Percentiles rank a stretch among this genome's conserved stretches.
Conservation (phyloP, 345 rosid species). For the Eucalyptus marginata region DNA sequence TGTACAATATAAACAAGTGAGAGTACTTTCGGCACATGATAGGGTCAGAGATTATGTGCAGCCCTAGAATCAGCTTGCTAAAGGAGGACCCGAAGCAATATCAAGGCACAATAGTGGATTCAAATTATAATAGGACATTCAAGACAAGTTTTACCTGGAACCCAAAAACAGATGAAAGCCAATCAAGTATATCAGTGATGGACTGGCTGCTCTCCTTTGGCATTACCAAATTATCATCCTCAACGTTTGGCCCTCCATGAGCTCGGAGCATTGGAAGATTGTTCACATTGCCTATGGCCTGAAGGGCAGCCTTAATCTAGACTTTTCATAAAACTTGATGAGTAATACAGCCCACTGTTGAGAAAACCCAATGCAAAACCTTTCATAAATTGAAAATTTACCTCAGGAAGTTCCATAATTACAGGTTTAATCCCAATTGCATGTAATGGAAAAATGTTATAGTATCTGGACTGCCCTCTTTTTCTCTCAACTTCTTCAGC, state of each 20-base stretch:
- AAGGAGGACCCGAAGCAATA: not conserved
- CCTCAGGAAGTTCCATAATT: conserved; percentile 91
- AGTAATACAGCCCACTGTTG: not conserved
- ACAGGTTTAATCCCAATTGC: conserved; percentile 56
- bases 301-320: conserved; percentile 77
- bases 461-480: conserved; percentile 39
- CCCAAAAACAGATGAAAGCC: conserved; percentile 90
- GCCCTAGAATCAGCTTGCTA: not conserved
- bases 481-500: conserved; percentile 60
- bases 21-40: not conserved
- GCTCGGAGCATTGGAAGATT: conserved; percentile 51
- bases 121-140: not conserved
- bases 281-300: conserved; percentile 41
- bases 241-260: not conserved
- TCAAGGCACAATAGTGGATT: not conserved
- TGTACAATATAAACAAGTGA: not conserved
- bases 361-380: not conserved
- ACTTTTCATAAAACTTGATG: not conserved
- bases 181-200: conserved; percentile 63
- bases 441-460: conserved; percentile 81
- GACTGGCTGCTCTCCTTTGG: conserved; percentile 31
- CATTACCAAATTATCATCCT: not conserved
- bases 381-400: conserved; percentile 7
- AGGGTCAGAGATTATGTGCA: not conserved
- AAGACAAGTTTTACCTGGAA: conserved; percentile 63